phyloP scores from a whole-genome alignment of 2,329 filamentous ascomycete species.

The Pseudogymnoascus sp. region DNA sequence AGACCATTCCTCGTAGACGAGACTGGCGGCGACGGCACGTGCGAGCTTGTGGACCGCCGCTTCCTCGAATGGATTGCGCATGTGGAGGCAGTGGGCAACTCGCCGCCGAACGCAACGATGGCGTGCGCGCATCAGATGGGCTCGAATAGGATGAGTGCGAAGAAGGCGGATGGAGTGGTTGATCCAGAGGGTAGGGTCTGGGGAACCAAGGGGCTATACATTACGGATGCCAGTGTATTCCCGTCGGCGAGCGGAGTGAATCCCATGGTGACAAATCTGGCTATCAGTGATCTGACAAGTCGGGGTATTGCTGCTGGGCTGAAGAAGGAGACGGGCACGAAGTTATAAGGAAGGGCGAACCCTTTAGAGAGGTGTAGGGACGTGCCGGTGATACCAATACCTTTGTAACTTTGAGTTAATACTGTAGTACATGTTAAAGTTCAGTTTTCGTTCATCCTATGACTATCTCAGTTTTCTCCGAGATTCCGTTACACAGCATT shows the following conservation, averaged over 20 bases:
- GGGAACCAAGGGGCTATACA: constrained; percentile 57
- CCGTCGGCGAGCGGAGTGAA: constrained; percentile 73
- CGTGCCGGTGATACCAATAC: background rate
- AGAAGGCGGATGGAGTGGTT: constrained; percentile 46
- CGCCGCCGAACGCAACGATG: constrained; percentile 47
- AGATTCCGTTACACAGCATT: background rate
- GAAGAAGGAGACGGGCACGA: constrained; percentile 12
- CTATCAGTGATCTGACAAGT: constrained; percentile 59
- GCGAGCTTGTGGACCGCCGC: constrained; percentile 36
- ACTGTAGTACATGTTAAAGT: constrained; percentile 4
- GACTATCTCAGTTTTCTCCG: background rate
- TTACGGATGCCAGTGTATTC: constrained; percentile 70
- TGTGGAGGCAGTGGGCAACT: constrained; percentile 42
- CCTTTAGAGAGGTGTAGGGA: background rate
- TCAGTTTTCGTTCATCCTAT: background rate
- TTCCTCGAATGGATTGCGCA: constrained; percentile 56
- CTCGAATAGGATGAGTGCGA: constrained; percentile 60
- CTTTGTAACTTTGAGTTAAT: background rate
- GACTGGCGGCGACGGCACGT: background rate
- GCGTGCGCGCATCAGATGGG: constrained; percentile 78
- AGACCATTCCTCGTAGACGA: constrained; percentile 46
- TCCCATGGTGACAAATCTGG: constrained; percentile 74
- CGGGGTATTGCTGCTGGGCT: constrained; percentile 47
- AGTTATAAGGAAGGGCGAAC: constrained; percentile 4
- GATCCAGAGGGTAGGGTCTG: constrained; percentile 55